These are phyloP conservation scores for Orbilia blumenaviensis DNA, from an alignment of 2,329 filamentous ascomycete genomes.

Conservation along the genomic window DNA sequence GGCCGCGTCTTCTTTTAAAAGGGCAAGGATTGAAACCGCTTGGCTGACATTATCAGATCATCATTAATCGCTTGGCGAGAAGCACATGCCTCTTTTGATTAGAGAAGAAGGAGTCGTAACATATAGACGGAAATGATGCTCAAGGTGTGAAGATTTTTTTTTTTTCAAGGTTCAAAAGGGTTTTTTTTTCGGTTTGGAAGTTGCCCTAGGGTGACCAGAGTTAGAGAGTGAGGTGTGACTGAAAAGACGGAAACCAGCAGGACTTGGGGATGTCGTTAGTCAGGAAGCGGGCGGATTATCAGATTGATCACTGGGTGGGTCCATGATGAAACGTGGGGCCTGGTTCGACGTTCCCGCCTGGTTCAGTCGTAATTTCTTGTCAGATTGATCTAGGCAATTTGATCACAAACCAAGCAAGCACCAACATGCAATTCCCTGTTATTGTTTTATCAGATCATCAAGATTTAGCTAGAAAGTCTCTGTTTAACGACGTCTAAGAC, in stretches of 20 bases:
- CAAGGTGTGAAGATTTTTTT: conserved; percentile 20
- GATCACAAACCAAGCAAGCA: conserved; percentile 42
- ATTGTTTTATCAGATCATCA: conserved; percentile 53
- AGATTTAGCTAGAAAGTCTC: conserved; percentile 27
- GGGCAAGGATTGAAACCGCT: conserved; percentile 13
- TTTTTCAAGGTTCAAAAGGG: conserved; percentile 32
- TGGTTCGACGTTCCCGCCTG: conserved; percentile 25
- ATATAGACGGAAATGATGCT: conserved; percentile 3
- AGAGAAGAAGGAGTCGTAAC: conserved; percentile 16
- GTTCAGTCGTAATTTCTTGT: conserved; percentile 50
- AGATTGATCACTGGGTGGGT: conserved; percentile 50
- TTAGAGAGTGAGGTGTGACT: conserved; percentile 7
- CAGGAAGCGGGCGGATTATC: conserved; percentile 48
- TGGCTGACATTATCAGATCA: conserved; percentile 54
- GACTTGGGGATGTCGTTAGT: conserved; percentile 11
- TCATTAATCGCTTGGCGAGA: conserved; percentile 42
- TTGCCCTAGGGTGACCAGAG: conserved; percentile 21
- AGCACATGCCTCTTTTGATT: conserved; percentile 49
- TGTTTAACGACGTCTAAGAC: conserved; percentile 10
- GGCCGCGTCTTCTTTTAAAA: not conserved
- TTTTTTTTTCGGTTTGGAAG: conserved; percentile 12
- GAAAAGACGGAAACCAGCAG: conserved; percentile 1
- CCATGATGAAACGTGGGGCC: conserved; percentile 38
- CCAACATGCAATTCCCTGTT: not conserved
- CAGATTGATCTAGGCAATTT: conserved; percentile 49